Evolutionary conservation across 2,329 filamentous ascomycete species (phyloP), one percentile per base, ranked within the genome.

Genomic region (Cytospora mali): DNA sequence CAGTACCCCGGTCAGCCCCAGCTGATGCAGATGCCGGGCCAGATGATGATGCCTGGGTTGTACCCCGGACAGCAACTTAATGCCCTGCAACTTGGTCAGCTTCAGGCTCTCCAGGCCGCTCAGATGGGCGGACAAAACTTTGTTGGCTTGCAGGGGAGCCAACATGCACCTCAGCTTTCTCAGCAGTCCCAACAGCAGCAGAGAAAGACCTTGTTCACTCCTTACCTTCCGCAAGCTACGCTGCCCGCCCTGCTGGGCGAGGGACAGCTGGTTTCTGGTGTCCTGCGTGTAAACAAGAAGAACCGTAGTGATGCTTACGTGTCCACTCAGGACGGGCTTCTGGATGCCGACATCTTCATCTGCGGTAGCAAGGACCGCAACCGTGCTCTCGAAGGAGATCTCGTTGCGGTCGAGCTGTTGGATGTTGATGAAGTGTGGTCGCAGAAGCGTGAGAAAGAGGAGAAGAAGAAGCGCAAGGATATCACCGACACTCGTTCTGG

Each of bases 381-480:
- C 76, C 91, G 95, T 76, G 95, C 95, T 61, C 84, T 99, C 39
- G 95, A 99, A 75, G 95, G 95, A 64, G 95, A 99, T 75, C 84
- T 97, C 61, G 95, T 99, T 63, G 95, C 95, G 33, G 88, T 99
- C 59, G 95, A 99, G 78, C 88, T 99, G 53, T 87, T 99, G 57
- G 94, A 99, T 72, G 95, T 99, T 9, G 95, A 98, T 74, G 95
- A 99, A 74, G 95, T 99, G 3, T 99, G 95, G 95, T 87, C 90
- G 27, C 95, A 99, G 81, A 99, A 99, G 84, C 92, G 93, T 62
- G 95, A 99, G 77, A 99, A 99, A 76, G 95, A 99, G 79, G 95
- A 99, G 76, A 99, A 99, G 85, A 99, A 99, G 87, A 99, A 98
- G 82, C 91, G 95, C 76, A 99, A 99, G 83, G 95, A 99, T 73